These are phyloP conservation scores for Colletotrichum tanaceti DNA, from an alignment of 2,329 filamentous ascomycete species.

Conservation along the genomic window DNA sequence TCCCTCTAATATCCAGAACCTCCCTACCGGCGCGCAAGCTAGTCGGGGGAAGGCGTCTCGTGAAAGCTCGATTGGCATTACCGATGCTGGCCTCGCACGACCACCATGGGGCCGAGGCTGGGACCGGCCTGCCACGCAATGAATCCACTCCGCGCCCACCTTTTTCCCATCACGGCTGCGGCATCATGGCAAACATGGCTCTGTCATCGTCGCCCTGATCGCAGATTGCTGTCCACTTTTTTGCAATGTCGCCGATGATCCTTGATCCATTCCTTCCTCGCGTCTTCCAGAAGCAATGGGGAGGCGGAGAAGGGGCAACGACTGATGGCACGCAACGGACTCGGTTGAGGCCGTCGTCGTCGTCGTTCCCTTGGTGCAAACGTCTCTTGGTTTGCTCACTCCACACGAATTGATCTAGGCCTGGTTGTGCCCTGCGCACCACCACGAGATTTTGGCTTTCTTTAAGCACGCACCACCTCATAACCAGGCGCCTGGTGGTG, in stretches of 20 bases:
- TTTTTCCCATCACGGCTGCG: slow-evolving; percentile 26
- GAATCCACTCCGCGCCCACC: slow-evolving; percentile 18
- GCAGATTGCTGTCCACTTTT: slow-evolving; percentile 36
- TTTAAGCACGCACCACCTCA: not conserved
- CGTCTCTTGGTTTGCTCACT: slow-evolving; percentile 18
- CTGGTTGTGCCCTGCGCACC: slow-evolving; percentile 14
- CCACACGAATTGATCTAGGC: slow-evolving; percentile 7
- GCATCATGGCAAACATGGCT: slow-evolving; percentile 36
- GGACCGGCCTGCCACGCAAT: slow-evolving; percentile 34
- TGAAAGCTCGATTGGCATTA: slow-evolving; percentile 25
- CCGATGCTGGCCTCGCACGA: slow-evolving; percentile 34
- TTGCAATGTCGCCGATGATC: slow-evolving; percentile 34
- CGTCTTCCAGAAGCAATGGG: slow-evolving; percentile 38
- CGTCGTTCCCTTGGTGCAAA: slow-evolving; percentile 17
- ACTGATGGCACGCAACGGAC: not conserved
- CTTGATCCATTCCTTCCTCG: slow-evolving; percentile 34
- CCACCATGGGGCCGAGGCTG: not conserved
- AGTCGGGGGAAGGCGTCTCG: not conserved
- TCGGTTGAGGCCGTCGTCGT: slow-evolving; percentile 8
- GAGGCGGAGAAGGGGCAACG: slow-evolving; percentile 26
- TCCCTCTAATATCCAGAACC: not conserved
- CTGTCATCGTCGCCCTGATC: slow-evolving; percentile 17
- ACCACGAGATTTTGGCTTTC: not conserved
- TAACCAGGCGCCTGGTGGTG: no score
- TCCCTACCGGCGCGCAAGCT: not conserved